phyloP scores from a whole-genome alignment of 163 green algal genomes.

The Trebouxiophyceae sp. region DNA sequence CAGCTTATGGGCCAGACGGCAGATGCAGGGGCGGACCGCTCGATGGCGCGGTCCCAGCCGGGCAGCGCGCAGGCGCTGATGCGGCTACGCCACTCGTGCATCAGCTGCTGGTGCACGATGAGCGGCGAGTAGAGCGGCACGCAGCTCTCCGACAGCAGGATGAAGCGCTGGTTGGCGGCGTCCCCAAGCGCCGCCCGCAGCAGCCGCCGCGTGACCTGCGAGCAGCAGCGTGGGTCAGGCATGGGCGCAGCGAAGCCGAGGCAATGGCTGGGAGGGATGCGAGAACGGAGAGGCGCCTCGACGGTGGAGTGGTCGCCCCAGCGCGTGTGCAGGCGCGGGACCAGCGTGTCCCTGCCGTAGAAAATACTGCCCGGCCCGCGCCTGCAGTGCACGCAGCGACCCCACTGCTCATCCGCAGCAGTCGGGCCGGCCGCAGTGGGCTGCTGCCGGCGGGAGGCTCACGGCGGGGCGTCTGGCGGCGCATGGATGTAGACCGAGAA shows the following conservation, averaged over 20 bases:
- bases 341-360: slow-evolving; percentile 6
- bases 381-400: too few species aligned
- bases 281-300: slow-evolving; percentile 11
- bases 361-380: too few species aligned
- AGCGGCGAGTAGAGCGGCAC: slow-evolving; percentile 32
- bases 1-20: not conserved
- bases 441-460: not conserved
- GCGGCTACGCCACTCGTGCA: slow-evolving; percentile 23
- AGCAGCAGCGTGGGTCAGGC: not conserved
- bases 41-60: slow-evolving; percentile 1
- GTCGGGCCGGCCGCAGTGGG: too few species aligned
- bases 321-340: not conserved
- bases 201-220: slow-evolving; percentile 16
- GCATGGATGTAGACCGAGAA: slow-evolving; percentile 40
- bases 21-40: slow-evolving; percentile 2
- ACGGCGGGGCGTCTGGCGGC: slow-evolving; percentile 10
- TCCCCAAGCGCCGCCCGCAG: slow-evolving; percentile 31
- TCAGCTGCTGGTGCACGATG: slow-evolving; percentile 27
- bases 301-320: slow-evolving; percentile 31
- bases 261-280: not conserved
- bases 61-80: slow-evolving; percentile 24
- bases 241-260: not conserved
- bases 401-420: too few species aligned
- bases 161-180: slow-evolving; percentile 33
- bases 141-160: slow-evolving; percentile 40